phyloP scores from a whole-genome alignment of 352 stramenopile species.

The Pythium phragmitis region DNA sequence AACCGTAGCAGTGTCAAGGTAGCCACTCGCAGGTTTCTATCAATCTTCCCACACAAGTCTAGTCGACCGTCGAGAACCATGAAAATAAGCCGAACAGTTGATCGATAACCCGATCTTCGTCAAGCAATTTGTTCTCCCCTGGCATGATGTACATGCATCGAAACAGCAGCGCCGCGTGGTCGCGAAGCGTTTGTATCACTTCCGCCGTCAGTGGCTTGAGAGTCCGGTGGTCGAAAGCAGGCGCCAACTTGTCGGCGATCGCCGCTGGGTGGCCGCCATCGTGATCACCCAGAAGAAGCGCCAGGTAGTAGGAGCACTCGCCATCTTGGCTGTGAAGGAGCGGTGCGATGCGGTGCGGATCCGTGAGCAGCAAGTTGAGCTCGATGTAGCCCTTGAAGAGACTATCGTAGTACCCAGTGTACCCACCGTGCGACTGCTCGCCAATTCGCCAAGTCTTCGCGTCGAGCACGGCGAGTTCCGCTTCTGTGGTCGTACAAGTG shows the following conservation, averaged over 20 bases:
- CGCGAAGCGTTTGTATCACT: not conserved
- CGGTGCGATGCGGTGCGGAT: not conserved
- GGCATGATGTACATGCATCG: not conserved
- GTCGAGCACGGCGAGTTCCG: too few species aligned
- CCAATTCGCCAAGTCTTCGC: not conserved
- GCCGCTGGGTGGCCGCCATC: not conserved
- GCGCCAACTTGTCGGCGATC: not conserved
- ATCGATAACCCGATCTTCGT: too few species aligned
- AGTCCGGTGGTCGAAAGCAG: not conserved
- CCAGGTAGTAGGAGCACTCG: not conserved
- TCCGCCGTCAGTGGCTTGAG: not conserved
- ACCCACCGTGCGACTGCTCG: not conserved
- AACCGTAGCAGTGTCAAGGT: too few species aligned
- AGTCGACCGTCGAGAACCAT: too few species aligned
- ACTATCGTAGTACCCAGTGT: not conserved
- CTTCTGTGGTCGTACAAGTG: too few species aligned
- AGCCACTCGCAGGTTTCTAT: too few species aligned
- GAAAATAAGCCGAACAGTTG: too few species aligned
- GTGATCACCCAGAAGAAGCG: not conserved
- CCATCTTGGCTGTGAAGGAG: not conserved
- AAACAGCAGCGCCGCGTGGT: not conserved
- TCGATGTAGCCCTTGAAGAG: not conserved
- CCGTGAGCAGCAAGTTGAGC: slow-evolving; percentile 1
- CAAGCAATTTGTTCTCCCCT: too few species aligned
- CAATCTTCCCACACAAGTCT: too few species aligned